Percentiles rank a stretch among this genome's conserved stretches.
Conservation (phyloP, 2,329 filamentous ascomycete genomes). For the Hypoxylon sp. region DNA sequence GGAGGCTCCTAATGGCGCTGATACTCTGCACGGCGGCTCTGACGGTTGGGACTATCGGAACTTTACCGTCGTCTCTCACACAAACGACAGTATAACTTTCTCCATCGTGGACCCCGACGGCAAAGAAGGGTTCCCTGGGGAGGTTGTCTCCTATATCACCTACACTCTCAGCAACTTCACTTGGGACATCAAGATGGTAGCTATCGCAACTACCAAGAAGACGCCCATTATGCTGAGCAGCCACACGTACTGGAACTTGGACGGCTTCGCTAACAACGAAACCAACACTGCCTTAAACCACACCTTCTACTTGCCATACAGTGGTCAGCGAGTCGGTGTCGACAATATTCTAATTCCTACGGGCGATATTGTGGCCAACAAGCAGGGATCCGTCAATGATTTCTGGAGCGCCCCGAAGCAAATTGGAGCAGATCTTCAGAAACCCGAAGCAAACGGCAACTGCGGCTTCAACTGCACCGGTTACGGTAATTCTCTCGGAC, state of each 20-base stretch:
- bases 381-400: slow-evolving; percentile 76
- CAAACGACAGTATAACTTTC: slow-evolving; percentile 77
- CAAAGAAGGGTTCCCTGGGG: slow-evolving; percentile 81
- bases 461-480: slow-evolving; percentile 87
- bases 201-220: slow-evolving; percentile 76
- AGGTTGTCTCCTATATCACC: slow-evolving; percentile 79
- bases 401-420: slow-evolving; percentile 87
- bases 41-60: slow-evolving; percentile 83
- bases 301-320: slow-evolving; percentile 79
- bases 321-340: slow-evolving; percentile 74
- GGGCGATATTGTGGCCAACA: slow-evolving; percentile 78
- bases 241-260: slow-evolving; percentile 85
- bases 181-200: slow-evolving; percentile 81
- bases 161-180: slow-evolving; percentile 75
- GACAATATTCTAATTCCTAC: slow-evolving; percentile 82
- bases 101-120: slow-evolving; percentile 79
- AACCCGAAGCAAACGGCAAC: slow-evolving; percentile 74
- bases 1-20: slow-evolving; percentile 63
- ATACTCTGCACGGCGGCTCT: slow-evolving; percentile 77
- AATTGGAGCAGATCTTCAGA: slow-evolving; percentile 76
- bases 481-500: slow-evolving; percentile 71
- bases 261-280: slow-evolving; percentile 80
- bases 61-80: slow-evolving; percentile 80
- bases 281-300: slow-evolving; percentile 76
- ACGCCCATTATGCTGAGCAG: slow-evolving; percentile 85